These are phyloP conservation scores for Alternaria solani DNA, from an alignment of 2,329 filamentous ascomycete genomes.

Conservation along the genomic window DNA sequence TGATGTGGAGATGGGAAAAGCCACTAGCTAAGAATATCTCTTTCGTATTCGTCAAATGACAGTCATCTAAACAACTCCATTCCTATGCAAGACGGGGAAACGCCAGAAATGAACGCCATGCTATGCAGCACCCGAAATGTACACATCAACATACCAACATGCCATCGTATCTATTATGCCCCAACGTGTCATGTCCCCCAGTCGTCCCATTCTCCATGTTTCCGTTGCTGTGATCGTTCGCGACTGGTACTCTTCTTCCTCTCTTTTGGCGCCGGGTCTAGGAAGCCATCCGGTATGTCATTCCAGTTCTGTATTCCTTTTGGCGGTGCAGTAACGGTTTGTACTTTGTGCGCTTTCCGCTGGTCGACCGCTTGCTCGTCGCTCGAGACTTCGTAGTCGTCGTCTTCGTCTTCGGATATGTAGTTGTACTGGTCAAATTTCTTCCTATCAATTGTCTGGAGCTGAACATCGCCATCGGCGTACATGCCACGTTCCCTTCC, in stretches of 20 bases:
- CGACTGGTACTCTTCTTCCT: slow-evolving; percentile 36
- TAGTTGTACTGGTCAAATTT: slow-evolving; percentile 49
- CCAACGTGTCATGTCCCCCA: slow-evolving; percentile 23
- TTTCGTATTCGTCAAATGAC: background rate
- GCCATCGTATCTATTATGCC: slow-evolving; percentile 16
- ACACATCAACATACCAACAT: slow-evolving; percentile 21
- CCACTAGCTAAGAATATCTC: background rate
- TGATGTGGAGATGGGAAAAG: background rate
- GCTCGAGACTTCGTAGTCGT: slow-evolving; percentile 44
- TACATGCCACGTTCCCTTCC: slow-evolving; percentile 50
- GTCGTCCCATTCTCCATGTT: slow-evolving; percentile 43
- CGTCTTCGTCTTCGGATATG: slow-evolving; percentile 51
- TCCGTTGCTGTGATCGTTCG: slow-evolving; percentile 37
- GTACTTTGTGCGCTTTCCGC: slow-evolving; percentile 24
- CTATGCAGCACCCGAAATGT: slow-evolving; percentile 25
- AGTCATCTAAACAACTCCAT: slow-evolving; percentile 8
- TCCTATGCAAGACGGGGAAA: slow-evolving; percentile 18
- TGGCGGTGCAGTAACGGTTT: slow-evolving; percentile 17
- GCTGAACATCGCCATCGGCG: slow-evolving; percentile 49
- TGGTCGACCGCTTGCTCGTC: slow-evolving; percentile 41
- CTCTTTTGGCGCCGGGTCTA: slow-evolving; percentile 39
- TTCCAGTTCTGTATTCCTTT: slow-evolving; percentile 56
- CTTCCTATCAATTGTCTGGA: slow-evolving; percentile 52
- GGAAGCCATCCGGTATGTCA: slow-evolving; percentile 58
- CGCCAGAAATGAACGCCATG: slow-evolving; percentile 4